phyloP scores from a whole-genome alignment of 768 basidiomycete genomes.

The Trametes cubensis region DNA sequence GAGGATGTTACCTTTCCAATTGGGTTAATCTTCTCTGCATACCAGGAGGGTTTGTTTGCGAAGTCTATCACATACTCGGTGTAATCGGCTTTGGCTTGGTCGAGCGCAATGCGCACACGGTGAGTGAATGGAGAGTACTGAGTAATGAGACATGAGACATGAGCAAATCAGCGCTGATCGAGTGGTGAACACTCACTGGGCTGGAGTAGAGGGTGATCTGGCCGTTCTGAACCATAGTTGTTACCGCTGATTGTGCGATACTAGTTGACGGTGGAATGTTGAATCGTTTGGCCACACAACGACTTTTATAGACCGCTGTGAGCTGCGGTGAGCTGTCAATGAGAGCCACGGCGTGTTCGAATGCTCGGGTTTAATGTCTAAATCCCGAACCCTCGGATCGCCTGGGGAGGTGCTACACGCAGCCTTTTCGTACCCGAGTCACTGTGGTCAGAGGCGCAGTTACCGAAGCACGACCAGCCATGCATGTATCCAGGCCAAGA shows the following conservation, averaged over 20 bases:
- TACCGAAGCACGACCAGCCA: too few species aligned
- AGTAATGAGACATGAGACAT: background rate
- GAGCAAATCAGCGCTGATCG: background rate
- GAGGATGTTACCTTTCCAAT: slow-evolving; percentile 53
- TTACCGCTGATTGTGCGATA: background rate
- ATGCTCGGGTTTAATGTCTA: too few species aligned
- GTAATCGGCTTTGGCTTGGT: slow-evolving; percentile 53
- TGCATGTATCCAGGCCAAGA: too few species aligned
- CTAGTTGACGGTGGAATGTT: too few species aligned
- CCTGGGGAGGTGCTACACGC: too few species aligned
- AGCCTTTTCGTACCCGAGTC: too few species aligned
- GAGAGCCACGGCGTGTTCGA: too few species aligned
- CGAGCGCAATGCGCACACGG: slow-evolving; percentile 56
- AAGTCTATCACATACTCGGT: slow-evolving; percentile 59
- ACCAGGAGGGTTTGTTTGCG: slow-evolving; percentile 68
- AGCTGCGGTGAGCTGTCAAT: too few species aligned
- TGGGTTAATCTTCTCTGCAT: slow-evolving; percentile 62
- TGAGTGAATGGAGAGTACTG: slow-evolving; percentile 16
- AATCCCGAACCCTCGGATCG: too few species aligned
- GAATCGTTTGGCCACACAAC: too few species aligned
- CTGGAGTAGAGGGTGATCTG: slow-evolving; percentile 17
- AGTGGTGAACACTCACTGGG: background rate
- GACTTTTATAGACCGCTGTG: too few species aligned
- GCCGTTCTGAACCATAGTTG: slow-evolving; percentile 11
- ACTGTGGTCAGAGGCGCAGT: too few species aligned